phyloP scores from a whole-genome alignment of 352 stramenopile species.

The Nothophytophthora sp. region DNA sequence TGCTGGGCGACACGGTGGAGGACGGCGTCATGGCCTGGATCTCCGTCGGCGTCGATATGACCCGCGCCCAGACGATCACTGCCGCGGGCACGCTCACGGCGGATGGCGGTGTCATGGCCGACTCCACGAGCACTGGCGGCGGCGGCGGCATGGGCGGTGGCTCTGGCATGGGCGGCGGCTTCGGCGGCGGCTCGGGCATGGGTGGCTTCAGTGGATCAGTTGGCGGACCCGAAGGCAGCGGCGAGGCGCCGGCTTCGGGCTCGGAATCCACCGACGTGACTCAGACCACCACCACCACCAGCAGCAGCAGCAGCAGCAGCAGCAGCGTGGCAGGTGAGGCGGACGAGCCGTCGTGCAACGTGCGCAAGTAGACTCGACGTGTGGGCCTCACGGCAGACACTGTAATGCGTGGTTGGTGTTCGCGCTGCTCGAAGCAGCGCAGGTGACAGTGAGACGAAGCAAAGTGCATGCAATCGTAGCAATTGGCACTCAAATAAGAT shows the following conservation, averaged over 20 bases:
- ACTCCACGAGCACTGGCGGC: constrained; percentile 12
- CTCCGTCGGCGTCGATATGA: constrained; percentile 36
- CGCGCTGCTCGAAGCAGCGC: too few species aligned
- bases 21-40: constrained; percentile 42
- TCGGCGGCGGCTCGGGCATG: constrained; percentile 9
- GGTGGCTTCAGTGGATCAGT: constrained; percentile 13
- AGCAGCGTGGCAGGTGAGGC: constrained; percentile 7
- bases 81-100: constrained; percentile 10
- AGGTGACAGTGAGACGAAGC: too few species aligned
- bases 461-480: too few species aligned
- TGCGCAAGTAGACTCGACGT: too few species aligned
- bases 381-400: too few species aligned
- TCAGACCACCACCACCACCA: constrained; percentile 5
- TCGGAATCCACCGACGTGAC: constrained; percentile 11
- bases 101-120: constrained; percentile 15
- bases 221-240: constrained; percentile 4
- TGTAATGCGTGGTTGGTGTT: too few species aligned
- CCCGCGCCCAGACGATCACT: constrained; percentile 15
- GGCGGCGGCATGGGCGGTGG: constrained; percentile 4
- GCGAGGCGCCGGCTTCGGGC: too few species aligned
- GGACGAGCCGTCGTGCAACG: constrained; percentile 7
- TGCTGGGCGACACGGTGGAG: constrained; percentile 27
- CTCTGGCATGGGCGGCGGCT: constrained; percentile 2
- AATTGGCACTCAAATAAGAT: too few species aligned
- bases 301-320: too few species aligned